Evolutionary conservation across 2,329 filamentous ascomycete species (phyloP), one percentile per base, ranked within the genome.

Genomic region (Fusarium duplospermum): DNA sequence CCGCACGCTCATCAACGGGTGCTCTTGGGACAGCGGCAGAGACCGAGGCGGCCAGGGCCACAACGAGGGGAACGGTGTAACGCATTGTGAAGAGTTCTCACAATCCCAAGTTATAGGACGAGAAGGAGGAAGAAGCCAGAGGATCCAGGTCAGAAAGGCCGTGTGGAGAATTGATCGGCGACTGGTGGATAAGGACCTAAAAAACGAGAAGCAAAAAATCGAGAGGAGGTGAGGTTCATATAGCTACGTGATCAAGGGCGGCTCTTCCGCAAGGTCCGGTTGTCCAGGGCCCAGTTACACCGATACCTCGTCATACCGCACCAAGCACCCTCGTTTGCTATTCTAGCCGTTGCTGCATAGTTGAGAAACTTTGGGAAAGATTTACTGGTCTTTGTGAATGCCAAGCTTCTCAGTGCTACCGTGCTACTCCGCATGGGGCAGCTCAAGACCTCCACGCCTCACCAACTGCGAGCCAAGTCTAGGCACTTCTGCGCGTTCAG

Each of bases 1-100:
- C 52, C 0, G 68, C 47, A 2, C 71, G 64, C 18, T 63, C 45
- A 4, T 31, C 24, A 1, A 54, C 1, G 6, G 61, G 18, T 6
- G 27, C 67, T 1, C 14, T 36, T 3, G 70, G 66, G 0, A 54
- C 47, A 0, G 62, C 68, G 3, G 72, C 72, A 1, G 72, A 61
- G 16, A 58, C 71, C 7, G 50, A 54, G 5, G 68, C 68, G 7
- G 68, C 72, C 2, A 74, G 54, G 2, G 68, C 71, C 31, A 69
- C 71, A 36, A 74, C 16, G 4, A 74, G 62, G 24, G 72, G 71
- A 8, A 74, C 6, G 1, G 64, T 42, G 47, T 72, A 74, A 20
- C 72, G 72, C 72, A 74, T 74, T 27, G 2, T 60, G 14, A 47
- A 27, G 18, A 11, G 40, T 27, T 8, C 24, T 27, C 31, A 36